Evolutionary conservation across 2,329 filamentous ascomycete genomes (phyloP), one percentile per base, ranked within the genome.

Genomic region (Cordyceps cicadae): DNA sequence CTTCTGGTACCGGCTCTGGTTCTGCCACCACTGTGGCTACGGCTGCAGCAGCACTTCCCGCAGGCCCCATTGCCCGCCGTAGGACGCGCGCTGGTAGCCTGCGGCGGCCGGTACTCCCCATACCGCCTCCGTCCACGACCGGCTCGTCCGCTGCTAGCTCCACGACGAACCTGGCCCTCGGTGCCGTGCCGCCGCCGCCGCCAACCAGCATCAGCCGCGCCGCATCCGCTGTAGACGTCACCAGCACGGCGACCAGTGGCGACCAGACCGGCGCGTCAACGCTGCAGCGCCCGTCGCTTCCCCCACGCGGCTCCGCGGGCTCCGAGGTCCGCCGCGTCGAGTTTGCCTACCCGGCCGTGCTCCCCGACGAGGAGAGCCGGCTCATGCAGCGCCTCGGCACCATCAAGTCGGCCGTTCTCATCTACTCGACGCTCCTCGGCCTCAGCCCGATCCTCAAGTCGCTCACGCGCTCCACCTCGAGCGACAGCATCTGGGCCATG

Each of bases 401-500:
- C 0, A 86, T 92, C 66, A 97, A 97, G 75, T 97, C 92, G 0
- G 92, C 92, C 0, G 79, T 95, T 43, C 81, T 97, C 54, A 97
- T 97, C 68, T 97, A 95, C 76, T 95, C 89, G 66, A 92, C 92
- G 4, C 81, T 99, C 15, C 84, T 97, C 3, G 94, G 93, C 12
- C 82, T 99, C 4, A 96, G 90, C 48, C 94, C 94, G 0, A 97
- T 99, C 65, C 85, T 99, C 63, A 97, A 97, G 73, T 97, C 92
- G 1, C 83, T 99, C n/a, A 99, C 94, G 0, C 84, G 84, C 55
- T 97, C 92, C 5, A 97, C 93, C 5, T 93, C 90, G 8, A 89
- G 85, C 60, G 94, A 99, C 79, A 94, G 89, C 49, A 99, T 99
- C 71, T 99, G 94, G 94, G 91, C 94, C 62, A 89, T 99, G 79